phyloP scores from a whole-genome alignment of 2,329 filamentous ascomycete species.

The Trichoderma sp. region DNA sequence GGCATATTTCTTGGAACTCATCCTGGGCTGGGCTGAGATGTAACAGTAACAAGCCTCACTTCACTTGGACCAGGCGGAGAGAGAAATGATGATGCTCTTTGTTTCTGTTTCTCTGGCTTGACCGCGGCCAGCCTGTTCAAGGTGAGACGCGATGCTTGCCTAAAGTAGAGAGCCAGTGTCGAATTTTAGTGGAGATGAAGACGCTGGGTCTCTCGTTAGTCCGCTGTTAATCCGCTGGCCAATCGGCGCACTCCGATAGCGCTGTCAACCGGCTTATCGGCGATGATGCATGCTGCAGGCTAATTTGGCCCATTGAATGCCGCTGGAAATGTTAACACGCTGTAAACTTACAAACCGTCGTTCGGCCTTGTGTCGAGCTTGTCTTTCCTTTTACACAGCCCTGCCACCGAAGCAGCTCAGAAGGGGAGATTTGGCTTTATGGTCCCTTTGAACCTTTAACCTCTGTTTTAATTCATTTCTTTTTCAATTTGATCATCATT shows the following conservation, averaged over 20 bases:
- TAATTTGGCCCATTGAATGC: neutral
- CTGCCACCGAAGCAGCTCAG: slow-evolving; percentile 6
- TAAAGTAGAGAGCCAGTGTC: neutral
- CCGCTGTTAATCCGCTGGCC: slow-evolving; percentile 25
- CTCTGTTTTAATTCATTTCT: too few relatives aligned
- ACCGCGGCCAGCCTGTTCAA: slow-evolving; percentile 1
- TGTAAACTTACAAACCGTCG: slow-evolving; percentile 31
- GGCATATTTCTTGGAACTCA: slow-evolving; percentile 64
- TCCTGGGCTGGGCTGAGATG: slow-evolving; percentile 26
- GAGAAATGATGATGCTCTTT: neutral
- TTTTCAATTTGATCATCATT: neutral
- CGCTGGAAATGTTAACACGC: slow-evolving; percentile 39
- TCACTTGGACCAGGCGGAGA: neutral
- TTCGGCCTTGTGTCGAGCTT: neutral
- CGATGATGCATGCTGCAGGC: neutral
- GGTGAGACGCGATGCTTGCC: slow-evolving; percentile 20
- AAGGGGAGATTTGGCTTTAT: neutral
- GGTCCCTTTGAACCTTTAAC: neutral
- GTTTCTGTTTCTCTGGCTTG: neutral
- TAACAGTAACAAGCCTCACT: neutral
- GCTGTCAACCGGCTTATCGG: neutral
- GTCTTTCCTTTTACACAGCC: slow-evolving; percentile 20
- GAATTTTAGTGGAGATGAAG: slow-evolving; percentile 2
- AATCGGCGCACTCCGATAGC: slow-evolving; percentile 30
- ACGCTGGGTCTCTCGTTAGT: neutral